These are phyloP conservation scores for Metschnikowia arizonensis DNA, from an alignment of 805 yeast species.

Conservation along the genomic window DNA sequence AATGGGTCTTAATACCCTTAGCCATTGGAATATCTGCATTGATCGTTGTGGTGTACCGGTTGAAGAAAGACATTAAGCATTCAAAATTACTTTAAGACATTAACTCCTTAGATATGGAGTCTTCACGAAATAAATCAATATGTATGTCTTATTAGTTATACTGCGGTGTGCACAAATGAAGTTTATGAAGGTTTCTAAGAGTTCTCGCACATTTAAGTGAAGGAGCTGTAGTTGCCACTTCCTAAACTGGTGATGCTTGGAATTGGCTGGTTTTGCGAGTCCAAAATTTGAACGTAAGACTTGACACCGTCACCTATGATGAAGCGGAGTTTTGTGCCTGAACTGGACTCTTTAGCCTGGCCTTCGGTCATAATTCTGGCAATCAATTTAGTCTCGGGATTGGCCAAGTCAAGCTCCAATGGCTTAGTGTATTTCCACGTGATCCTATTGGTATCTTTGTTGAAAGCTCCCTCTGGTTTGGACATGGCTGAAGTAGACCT, in stretches of 20 bases:
- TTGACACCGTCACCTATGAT: conserved; percentile 44
- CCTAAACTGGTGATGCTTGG: conserved; percentile 46
- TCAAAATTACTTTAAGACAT: conserved; percentile 46
- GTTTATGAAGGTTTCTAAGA: background rate
- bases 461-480: conserved; percentile 89
- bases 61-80: conserved; percentile 61
- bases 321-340: conserved; percentile 71
- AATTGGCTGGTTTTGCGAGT: conserved; percentile 30
- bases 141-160: background rate
- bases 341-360: conserved; percentile 62
- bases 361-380: conserved; percentile 83
- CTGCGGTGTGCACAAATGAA: background rate
- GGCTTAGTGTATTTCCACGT: conserved; percentile 68
- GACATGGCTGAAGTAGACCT: conserved; percentile 72
- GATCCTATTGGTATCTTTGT: conserved; percentile 77
- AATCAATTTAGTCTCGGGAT: conserved; percentile 54
- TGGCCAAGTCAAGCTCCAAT: conserved; percentile 39
- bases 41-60: conserved; percentile 45
- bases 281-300: conserved; percentile 37
- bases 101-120: background rate
- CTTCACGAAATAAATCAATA: conserved; percentile 2
- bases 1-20: conserved; percentile 42
- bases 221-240: conserved; percentile 47
- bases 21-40: conserved; percentile 37
- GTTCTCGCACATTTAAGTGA: conserved; percentile 16